Conservation (phyloP, 2,329 filamentous ascomycete species). For the Thelonectria discophora region DNA sequence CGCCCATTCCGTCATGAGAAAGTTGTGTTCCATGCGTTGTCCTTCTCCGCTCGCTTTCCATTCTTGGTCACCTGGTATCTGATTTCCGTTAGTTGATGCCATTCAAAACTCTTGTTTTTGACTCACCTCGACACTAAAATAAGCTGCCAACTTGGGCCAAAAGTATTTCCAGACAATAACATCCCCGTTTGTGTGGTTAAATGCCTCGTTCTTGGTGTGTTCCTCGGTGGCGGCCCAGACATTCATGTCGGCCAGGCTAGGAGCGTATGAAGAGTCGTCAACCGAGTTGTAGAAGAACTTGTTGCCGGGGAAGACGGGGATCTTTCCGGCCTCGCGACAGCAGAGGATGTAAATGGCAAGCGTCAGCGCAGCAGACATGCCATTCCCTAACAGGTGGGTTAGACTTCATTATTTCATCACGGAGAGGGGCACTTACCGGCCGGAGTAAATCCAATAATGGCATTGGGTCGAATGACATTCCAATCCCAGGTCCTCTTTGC, state of each 20-base stretch:
- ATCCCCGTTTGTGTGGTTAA: conserved; percentile 29
- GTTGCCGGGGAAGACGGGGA: conserved; percentile 29
- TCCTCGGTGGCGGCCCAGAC: conserved; percentile 23
- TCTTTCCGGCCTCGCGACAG: conserved; percentile 24
- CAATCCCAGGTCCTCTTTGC: conserved; percentile 29
- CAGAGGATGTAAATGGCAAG: conserved; percentile 29
- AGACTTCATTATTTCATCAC: background rate
- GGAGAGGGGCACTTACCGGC: conserved; percentile 11
- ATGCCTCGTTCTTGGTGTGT: conserved; percentile 27
- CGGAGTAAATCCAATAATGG: conserved; percentile 32
- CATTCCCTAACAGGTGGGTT: conserved; percentile 17
- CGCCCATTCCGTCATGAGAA: conserved; percentile 29
- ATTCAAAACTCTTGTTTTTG: background rate
- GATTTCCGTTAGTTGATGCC: background rate
- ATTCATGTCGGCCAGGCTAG: conserved; percentile 26
- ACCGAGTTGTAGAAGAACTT: conserved; percentile 28
- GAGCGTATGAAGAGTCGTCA: conserved; percentile 29
- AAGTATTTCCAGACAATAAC: conserved; percentile 29
- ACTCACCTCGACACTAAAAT: conserved; percentile 24
- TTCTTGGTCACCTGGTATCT: conserved; percentile 24
- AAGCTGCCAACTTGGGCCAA: conserved; percentile 18
- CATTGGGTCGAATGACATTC: conserved; percentile 31
- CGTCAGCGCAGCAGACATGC: conserved; percentile 31
- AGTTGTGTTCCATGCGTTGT: conserved; percentile 29
- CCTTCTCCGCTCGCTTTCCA: conserved; percentile 29